Percentiles rank a stretch among this genome's conserved stretches.
phyloP scores from a whole-genome alignment of 495 filamentous ascomycete genomes.

The Oidiodendron maius region DNA sequence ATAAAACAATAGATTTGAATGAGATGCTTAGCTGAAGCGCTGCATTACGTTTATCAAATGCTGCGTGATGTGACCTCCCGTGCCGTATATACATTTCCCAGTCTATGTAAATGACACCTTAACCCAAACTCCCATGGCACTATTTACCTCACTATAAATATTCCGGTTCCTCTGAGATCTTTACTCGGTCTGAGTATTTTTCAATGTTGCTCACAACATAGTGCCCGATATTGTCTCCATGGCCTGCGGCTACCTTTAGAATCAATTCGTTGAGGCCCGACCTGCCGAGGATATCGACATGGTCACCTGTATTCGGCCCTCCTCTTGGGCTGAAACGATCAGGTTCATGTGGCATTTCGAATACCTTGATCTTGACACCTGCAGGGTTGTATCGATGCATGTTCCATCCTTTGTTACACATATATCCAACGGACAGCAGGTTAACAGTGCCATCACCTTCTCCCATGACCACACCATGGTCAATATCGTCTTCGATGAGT shows the following conservation, averaged over 20 bases:
- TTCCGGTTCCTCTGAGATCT: slow-evolving; percentile 18
- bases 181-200: slow-evolving; percentile 16
- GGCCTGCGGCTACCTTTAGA: slow-evolving; percentile 81
- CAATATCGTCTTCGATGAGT: slow-evolving; percentile 55
- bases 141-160: slow-evolving; percentile 7
- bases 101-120: no score
- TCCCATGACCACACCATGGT: slow-evolving; percentile 86
- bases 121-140: no score
- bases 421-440: slow-evolving; percentile 82
- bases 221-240: slow-evolving; percentile 73
- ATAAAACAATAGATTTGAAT: no score
- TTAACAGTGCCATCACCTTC: slow-evolving; percentile 96
- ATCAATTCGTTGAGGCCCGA: slow-evolving; percentile 88
- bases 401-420: slow-evolving; percentile 93
- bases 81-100: no score
- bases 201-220: slow-evolving; percentile 70
- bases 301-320: slow-evolving; percentile 93
- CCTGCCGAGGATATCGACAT: slow-evolving; percentile 92
- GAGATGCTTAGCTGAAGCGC: no score
- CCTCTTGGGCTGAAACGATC: slow-evolving; percentile 86
- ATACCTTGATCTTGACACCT: slow-evolving; percentile 70
- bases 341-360: slow-evolving; percentile 95
- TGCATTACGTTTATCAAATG: no score
- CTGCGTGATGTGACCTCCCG: no score
- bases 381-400: slow-evolving; percentile 93